Conservation (phyloP, 1,284 basidiomycete genomes). For the Caloboletus inedulis region DNA sequence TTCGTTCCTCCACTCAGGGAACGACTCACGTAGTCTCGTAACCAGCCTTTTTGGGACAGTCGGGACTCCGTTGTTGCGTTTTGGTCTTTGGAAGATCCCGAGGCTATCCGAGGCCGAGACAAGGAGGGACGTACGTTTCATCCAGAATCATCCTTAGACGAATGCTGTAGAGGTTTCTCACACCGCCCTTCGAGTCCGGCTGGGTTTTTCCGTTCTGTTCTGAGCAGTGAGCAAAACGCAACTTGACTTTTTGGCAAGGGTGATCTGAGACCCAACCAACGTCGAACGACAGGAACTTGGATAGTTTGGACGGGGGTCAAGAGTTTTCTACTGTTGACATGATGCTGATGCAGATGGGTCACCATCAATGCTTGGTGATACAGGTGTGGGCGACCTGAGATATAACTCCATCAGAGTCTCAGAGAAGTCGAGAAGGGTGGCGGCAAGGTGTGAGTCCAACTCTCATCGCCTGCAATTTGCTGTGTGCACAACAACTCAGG, state of each 20-base stretch:
- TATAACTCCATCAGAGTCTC: not conserved
- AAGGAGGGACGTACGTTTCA: not conserved
- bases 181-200: not conserved
- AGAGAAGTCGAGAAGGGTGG: not conserved
- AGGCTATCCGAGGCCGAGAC: too few relatives aligned
- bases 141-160: not conserved
- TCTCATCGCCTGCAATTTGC: not conserved
- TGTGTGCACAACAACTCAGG: not conserved
- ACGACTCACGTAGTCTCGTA: too few relatives aligned
- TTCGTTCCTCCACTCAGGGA: not conserved
- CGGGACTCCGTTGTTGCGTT: too few relatives aligned
- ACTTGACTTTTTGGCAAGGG: not conserved
- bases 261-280: too few relatives aligned
- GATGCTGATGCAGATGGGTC: not conserved
- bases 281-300: not conserved
- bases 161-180: not conserved
- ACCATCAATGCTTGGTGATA: too few relatives aligned
- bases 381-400: not conserved
- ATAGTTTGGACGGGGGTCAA: not conserved
- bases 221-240: not conserved
- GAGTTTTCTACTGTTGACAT: not conserved
- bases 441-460: not conserved
- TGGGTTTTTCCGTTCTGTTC: not conserved
- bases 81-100: too few relatives aligned
- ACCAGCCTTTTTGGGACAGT: too few relatives aligned